Evolutionary conservation across 208 protist species (phyloP).

Genomic region (Naegleria gruberi): DNA sequence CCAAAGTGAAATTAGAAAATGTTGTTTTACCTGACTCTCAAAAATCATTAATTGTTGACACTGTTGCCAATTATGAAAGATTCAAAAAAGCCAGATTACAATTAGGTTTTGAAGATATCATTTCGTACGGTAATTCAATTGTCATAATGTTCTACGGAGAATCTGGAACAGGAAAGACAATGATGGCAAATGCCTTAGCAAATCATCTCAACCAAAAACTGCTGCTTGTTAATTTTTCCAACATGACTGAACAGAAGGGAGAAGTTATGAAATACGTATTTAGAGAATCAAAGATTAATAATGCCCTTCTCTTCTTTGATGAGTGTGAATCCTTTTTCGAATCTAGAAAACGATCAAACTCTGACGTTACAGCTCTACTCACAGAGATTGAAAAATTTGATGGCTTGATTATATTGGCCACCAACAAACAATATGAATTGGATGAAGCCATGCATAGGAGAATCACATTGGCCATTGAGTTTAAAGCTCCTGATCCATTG

Average conservation of each 20-base stretch:
- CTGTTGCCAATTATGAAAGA: conserved; percentile 68
- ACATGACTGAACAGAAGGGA: conserved; percentile 56
- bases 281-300: conserved; percentile 73
- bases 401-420: conserved; percentile 74
- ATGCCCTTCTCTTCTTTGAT: conserved; percentile 83
- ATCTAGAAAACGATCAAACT: conserved; percentile 35
- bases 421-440: conserved; percentile 62
- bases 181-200: conserved; percentile 79
- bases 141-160: conserved; percentile 80
- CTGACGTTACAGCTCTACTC: conserved; percentile 66
- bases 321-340: conserved; percentile 82
- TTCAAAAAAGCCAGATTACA: conserved; percentile 63
- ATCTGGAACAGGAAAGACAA: conserved; percentile 80
- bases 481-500: conserved; percentile 27
- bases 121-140: conserved; percentile 55
- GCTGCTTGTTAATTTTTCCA: conserved; percentile 66
- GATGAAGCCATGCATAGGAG: conserved; percentile 36
- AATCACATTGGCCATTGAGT: conserved; percentile 30
- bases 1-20: conserved; percentile 58
- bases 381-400: conserved; percentile 78
- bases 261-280: conserved; percentile 77
- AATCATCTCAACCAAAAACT: conserved; percentile 63
- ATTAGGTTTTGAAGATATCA: conserved; percentile 63
- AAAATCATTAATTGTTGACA: conserved; percentile 64
- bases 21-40: conserved; percentile 66